These are phyloP conservation scores for Blastomyces parvus DNA, from an alignment of 2,329 filamentous ascomycete species.

Conservation along the genomic window DNA sequence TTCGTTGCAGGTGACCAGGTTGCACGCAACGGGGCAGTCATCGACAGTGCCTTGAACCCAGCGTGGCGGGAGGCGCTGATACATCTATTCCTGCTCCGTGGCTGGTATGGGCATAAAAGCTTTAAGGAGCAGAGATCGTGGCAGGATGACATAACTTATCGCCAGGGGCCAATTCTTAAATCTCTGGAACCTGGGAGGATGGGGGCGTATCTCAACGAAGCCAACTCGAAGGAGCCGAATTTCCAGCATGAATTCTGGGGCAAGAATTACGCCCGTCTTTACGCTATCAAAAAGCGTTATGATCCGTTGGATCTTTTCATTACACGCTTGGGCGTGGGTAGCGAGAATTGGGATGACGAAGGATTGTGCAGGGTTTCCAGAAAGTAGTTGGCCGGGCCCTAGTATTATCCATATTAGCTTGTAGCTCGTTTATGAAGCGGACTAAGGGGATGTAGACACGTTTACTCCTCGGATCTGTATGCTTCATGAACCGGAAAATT, in stretches of 20 bases:
- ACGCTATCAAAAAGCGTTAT: slow-evolving; percentile 32
- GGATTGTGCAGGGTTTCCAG: background rate
- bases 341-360: slow-evolving; percentile 27
- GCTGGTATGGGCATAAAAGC: background rate
- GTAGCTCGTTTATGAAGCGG: background rate
- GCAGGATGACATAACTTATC: background rate
- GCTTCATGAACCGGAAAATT: too few relatives aligned
- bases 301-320: slow-evolving; percentile 40
- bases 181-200: background rate
- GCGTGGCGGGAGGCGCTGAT: slow-evolving; percentile 4
- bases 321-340: slow-evolving; percentile 41
- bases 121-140: background rate
- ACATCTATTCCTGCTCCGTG: background rate
- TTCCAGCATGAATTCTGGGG: slow-evolving; percentile 36
- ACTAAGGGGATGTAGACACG: too few relatives aligned
- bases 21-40: slow-evolving; percentile 28
- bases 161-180: background rate
- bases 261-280: slow-evolving; percentile 28
- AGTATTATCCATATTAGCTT: background rate
- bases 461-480: too few relatives aligned
- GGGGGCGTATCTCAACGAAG: slow-evolving; percentile 36
- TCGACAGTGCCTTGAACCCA: slow-evolving; percentile 18
- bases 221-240: slow-evolving; percentile 26
- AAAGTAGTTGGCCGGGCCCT: background rate
- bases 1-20: slow-evolving; percentile 30